Base-by-base conservation (phyloP, 2,329 filamentous ascomycete species). In the Colletotrichum sp. region DNA sequence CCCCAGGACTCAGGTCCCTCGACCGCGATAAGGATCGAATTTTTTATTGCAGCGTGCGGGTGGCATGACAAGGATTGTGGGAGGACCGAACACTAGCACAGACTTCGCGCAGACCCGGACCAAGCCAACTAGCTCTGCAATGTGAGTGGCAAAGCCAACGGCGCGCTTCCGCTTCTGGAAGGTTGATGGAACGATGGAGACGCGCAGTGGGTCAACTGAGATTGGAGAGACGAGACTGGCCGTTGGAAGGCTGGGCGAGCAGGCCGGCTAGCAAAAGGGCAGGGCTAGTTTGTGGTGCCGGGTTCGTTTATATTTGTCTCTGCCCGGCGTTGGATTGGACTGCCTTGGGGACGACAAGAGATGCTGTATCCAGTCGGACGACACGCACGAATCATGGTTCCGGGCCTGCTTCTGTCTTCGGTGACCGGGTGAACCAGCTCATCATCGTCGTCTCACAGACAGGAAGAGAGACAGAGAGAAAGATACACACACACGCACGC, bases 121-220 rank as follows among this genome's bases (percentile, higher is more conserved):
- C 62, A 73, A 73, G 68, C 63, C 62, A 51, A 34, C 29, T 63
- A 73, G 62, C 71, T 62, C 58, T 38, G n/a, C 21, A 33, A 58
- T 38, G 18, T 63, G 63, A 71, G 75, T 76, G 73, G 75, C 70
- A 67, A 74, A 74, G 65, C 75, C 70, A 76, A 73, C 73, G 73
- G 75, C 75, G 75, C 68, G 69, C 75, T 75, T 72, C 78, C 78
- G 55, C 51, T 78, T 79, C 73, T 78, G 78, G 78, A 79, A 79
- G 78, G 78, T 78, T 78, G 74, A 77, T 76, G 73, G 77, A 78
- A 76, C 72, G 58, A 72, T 69, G 72, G 65, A 34, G 33, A 67
- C 72, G 9, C 15, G 31, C 21, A 21, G 72, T 74, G 72, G 72
- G 69, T 36, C n/a, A 47, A 47, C 51, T 57, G 65, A 73, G 51